Evolutionary conservation across 441 rosid genomes (phyloP).

Genomic region (Bruguiera hainesii): DNA sequence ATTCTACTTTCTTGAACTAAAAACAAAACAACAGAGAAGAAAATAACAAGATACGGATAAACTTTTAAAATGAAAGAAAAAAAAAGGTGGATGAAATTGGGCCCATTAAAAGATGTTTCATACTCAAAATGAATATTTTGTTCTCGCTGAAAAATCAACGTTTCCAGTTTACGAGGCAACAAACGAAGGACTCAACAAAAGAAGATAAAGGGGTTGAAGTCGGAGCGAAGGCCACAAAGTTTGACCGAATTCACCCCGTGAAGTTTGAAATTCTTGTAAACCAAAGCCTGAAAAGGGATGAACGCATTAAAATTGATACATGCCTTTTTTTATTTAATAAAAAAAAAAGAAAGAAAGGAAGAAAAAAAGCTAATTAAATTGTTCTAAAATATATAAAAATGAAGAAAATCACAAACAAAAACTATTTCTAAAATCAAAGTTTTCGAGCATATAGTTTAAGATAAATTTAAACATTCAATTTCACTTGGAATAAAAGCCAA

Average conservation of each 20-base stretch:
- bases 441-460: no score
- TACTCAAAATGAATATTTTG: neutral
- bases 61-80: no score
- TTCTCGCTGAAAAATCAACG: conserved; percentile 15
- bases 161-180: conserved; percentile 24
- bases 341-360: no score
- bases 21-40: no score
- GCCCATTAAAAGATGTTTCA: neutral
- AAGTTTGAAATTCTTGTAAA: conserved; percentile 13
- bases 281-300: neutral
- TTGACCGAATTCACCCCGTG: conserved; percentile 21
- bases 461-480: no score
- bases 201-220: conserved; percentile 29
- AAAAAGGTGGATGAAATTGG: neutral
- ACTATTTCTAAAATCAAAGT: no score
- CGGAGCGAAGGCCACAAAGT: conserved; percentile 1
- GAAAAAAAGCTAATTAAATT: no score
- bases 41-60: no score
- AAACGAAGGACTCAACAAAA: conserved; percentile 21
- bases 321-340: no score
- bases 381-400: no score
- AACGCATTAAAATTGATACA: neutral
- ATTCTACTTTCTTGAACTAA: no score
- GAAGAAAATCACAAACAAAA: no score
- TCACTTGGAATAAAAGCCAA: neutral